Percentiles rank a stretch among this genome's conserved stretches.
Conservation (phyloP, 139 green algal species). For the Trebouxia sp. region DNA sequence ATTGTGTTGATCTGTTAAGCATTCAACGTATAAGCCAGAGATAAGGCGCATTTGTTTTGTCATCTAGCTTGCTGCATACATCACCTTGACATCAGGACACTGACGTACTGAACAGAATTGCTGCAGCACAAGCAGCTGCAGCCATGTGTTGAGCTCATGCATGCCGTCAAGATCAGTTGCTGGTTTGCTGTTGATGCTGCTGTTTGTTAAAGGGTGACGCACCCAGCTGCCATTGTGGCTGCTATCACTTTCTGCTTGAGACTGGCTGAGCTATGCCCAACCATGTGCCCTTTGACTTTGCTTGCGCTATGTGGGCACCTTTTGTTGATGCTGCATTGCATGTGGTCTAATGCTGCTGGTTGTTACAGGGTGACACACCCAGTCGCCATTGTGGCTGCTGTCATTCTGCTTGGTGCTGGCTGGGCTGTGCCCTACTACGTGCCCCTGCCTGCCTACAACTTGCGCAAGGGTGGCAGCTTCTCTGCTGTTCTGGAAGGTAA, state of each 20-base stretch:
- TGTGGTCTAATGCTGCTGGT: too few relatives aligned
- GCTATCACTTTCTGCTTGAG: neutral
- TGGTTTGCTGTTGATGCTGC: too few relatives aligned
- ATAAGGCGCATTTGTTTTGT: too few relatives aligned
- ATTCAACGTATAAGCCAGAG: too few relatives aligned
- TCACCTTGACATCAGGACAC: too few relatives aligned
- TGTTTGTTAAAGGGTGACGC: neutral
- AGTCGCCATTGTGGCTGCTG: neutral
- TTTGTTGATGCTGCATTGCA: too few relatives aligned
- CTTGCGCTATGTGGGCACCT: too few relatives aligned
- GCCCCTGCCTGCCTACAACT: constrained; percentile 32
- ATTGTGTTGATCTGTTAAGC: too few relatives aligned
- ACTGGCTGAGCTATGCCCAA: neutral
- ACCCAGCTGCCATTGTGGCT: neutral
- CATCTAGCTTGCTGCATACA: neutral
- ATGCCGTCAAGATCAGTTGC: too few relatives aligned
- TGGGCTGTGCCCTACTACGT: constrained; percentile 34
- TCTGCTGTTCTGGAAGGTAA: constrained; percentile 33
- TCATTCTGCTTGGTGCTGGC: constrained; percentile 25
- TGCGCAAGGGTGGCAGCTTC: constrained; percentile 31
- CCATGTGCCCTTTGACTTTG: constrained; percentile 17
- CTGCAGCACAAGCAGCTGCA: too few relatives aligned
- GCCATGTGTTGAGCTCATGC: too few relatives aligned
- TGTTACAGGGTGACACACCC: neutral
- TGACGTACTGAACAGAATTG: too few relatives aligned